Percentiles rank a stretch among this genome's conserved stretches.
Conservation (phyloP, 768 basidiomycete species). For the Gymnopilus dilepis region DNA sequence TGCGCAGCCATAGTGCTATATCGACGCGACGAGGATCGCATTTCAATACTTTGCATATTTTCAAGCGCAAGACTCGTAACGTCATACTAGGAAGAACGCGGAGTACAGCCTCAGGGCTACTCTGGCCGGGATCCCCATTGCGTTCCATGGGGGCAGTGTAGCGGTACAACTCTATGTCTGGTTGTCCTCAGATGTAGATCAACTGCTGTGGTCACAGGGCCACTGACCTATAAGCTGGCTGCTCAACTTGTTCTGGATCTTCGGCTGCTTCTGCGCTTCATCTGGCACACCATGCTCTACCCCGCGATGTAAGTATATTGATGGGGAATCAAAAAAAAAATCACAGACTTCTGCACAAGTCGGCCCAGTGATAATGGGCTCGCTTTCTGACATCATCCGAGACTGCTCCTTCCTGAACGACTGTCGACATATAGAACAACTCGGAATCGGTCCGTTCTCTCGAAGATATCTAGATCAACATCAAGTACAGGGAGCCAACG, state of each 20-base stretch:
- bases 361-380: conserved; percentile 69
- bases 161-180: conserved; percentile 30
- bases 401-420: conserved; percentile 51
- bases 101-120: conserved; percentile 36
- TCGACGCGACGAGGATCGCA: conserved; percentile 35
- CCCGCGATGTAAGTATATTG: conserved; percentile 5
- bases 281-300: conserved; percentile 66
- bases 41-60: conserved; percentile 58
- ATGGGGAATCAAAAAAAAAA: conserved; percentile 2
- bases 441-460: conserved; percentile 84
- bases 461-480: conserved; percentile 56
- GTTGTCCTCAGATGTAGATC: background rate
- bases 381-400: conserved; percentile 48
- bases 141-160: conserved; percentile 22
- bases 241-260: conserved; percentile 56
- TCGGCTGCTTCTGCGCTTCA: conserved; percentile 33
- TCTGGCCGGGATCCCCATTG: conserved; percentile 16
- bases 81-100: conserved; percentile 74
- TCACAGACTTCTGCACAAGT: conserved; percentile 64
- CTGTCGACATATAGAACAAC: conserved; percentile 76
- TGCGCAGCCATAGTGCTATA: conserved; percentile 59
- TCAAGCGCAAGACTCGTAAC: conserved; percentile 65
- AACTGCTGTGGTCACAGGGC: background rate
- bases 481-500: conserved; percentile 14
- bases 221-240: conserved; percentile 64